These are phyloP conservation scores for Spathaspora sp. DNA, from an alignment of 805 yeast genomes.

Conservation along the genomic window DNA sequence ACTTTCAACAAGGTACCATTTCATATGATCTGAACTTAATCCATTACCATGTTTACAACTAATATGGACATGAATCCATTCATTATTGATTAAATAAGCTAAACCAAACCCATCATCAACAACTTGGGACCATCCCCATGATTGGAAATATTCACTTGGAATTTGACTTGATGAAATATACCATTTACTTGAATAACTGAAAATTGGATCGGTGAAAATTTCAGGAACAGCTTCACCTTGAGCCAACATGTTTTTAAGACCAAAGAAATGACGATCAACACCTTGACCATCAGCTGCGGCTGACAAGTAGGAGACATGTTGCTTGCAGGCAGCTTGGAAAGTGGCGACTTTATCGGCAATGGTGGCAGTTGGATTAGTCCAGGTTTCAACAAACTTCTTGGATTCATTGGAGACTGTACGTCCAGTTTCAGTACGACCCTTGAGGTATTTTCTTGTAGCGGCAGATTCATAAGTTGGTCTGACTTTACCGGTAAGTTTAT, in stretches of 20 bases:
- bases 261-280: slow-evolving; percentile 90
- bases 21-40: slow-evolving; percentile 54
- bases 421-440: slow-evolving; percentile 94
- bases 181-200: slow-evolving; percentile 79
- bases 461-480: slow-evolving; percentile 96
- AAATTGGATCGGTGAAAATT: slow-evolving; percentile 73
- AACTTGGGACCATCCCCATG: slow-evolving; percentile 96
- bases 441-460: slow-evolving; percentile 82
- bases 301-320: slow-evolving; percentile 71
- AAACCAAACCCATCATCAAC: slow-evolving; percentile 90
- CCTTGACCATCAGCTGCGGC: slow-evolving; percentile 85
- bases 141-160: slow-evolving; percentile 74
- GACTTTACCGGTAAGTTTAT: slow-evolving; percentile 70
- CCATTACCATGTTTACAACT: slow-evolving; percentile 65
- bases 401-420: slow-evolving; percentile 78
- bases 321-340: slow-evolving; percentile 66
- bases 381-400: slow-evolving; percentile 64
- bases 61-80: slow-evolving; percentile 82
- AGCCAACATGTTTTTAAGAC: slow-evolving; percentile 68
- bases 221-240: slow-evolving; percentile 60
- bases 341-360: slow-evolving; percentile 57
- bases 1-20: slow-evolving; percentile 66
- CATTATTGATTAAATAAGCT: slow-evolving; percentile 87
- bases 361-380: slow-evolving; percentile 56
- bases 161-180: slow-evolving; percentile 84